Evolutionary conservation across 495 filamentous ascomycete species (phyloP).

Genomic region (Hypoxylon intermedium): DNA sequence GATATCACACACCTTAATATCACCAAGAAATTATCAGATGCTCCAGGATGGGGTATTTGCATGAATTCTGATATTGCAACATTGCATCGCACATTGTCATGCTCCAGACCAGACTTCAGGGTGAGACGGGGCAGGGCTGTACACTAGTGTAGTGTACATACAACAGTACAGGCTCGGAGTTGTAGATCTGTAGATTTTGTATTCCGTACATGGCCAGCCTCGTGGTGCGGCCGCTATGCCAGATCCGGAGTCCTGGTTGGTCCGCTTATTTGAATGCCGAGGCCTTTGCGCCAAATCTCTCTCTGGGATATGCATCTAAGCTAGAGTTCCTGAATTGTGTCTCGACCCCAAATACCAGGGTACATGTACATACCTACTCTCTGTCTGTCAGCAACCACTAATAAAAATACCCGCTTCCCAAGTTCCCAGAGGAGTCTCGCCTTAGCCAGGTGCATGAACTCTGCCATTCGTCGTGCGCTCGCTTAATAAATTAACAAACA

Average conservation of each 20-base stretch:
- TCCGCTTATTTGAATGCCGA: slow-evolving; percentile 12
- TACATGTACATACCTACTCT: too few species aligned
- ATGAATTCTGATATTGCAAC: slow-evolving; percentile 24
- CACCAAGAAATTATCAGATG: slow-evolving; percentile 4
- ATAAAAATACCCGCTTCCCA: too few species aligned
- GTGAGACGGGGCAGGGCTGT: too few species aligned
- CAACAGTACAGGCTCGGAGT: slow-evolving; percentile 2
- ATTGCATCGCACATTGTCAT: neutral
- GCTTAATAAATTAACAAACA: slow-evolving; percentile 21
- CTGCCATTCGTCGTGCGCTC: slow-evolving; percentile 1
- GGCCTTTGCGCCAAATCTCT: neutral
- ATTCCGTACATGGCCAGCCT: slow-evolving; percentile 6
- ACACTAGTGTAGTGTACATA: too few species aligned
- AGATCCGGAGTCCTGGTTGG: slow-evolving; percentile 21
- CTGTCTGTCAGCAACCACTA: too few species aligned
- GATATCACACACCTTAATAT: slow-evolving; percentile 15
- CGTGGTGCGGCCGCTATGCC: slow-evolving; percentile 5
- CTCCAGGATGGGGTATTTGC: slow-evolving; percentile 9
- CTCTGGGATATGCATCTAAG: too few species aligned
- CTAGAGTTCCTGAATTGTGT: too few species aligned
- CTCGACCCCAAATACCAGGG: too few species aligned
- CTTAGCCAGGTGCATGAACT: too few species aligned
- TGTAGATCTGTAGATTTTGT: slow-evolving; percentile 17
- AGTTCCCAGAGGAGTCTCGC: too few species aligned
- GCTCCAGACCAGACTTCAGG: too few species aligned